Base-by-base conservation (phyloP, 2,329 filamentous ascomycete species). In the Teratosphaeriaceae sp. region DNA sequence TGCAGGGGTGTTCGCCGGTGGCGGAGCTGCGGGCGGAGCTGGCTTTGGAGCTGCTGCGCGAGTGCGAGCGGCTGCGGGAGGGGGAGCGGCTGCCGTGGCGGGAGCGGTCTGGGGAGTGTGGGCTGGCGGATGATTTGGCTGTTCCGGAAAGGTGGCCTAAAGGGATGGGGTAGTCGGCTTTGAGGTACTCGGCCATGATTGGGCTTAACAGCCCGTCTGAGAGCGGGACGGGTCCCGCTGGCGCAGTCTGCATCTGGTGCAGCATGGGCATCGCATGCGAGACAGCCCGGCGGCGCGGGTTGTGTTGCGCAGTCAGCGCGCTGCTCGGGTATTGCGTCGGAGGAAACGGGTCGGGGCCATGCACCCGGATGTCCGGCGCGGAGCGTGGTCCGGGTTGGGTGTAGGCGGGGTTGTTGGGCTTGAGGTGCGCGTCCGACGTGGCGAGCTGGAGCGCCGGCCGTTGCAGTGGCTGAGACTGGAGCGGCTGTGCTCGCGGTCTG, bases 291-390 rank as follows among this genome's bases (percentile, higher is more conserved):
- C 35, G 35, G 19, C 35, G 35, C 6, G 35, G 6, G 19, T 24
- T 38, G 7, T 38, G 13, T 18, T 18, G 12, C 19, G 23, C 15
- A 3, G 19, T 18, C 9, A 38, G 12, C 19, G 22, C 9, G n/a
- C 19, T 22, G 8, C 8, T 38, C 6, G 19, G 19, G 7, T 20
- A 11, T 8, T 13, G 35, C 5, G 23, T 34, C 5, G 31, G 31
- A n/a, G n/a, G n/a, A 5, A 34, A 19, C 6, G 31, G 11, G 12
- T 39, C 37, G 5, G 37, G 37, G 22, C 16, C 22, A 18, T 29
- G n/a, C 15, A 39, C 16, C 8, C 37, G 24, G 9, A 39, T 39
- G 24, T 27, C 37, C 5, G 37, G 37, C 29, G 35, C 35, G 3
- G 37, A 27, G 37, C 24, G 37, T 15, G 16, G 37, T 15, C 13